These are phyloP conservation scores for Malus sylvestris DNA, from an alignment of 306 rosid genomes.

Conservation along the genomic window DNA sequence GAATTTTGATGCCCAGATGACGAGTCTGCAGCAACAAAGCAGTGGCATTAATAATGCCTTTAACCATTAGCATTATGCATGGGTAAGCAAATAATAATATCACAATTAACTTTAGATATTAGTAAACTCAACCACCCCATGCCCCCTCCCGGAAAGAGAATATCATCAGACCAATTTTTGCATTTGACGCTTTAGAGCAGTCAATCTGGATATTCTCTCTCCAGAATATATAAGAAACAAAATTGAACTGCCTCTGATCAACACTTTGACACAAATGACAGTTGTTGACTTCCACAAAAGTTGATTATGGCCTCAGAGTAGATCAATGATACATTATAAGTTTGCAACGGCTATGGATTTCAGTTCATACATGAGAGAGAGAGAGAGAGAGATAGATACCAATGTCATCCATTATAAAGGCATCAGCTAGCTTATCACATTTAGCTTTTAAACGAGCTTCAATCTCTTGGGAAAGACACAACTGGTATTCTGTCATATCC, in stretches of 20 bases:
- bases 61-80: neutral
- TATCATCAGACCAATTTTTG: neutral
- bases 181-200: neutral
- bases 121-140: neutral
- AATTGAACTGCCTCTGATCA: neutral
- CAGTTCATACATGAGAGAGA: neutral
- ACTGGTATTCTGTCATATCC: constrained; percentile 84
- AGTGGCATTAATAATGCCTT: neutral
- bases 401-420: constrained; percentile 69
- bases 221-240: neutral
- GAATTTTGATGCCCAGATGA: constrained; percentile 75
- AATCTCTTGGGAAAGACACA: constrained; percentile 75
- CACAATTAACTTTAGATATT: neutral
- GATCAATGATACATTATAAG: neutral
- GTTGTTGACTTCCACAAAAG: too few relatives aligned
- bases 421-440: constrained; percentile 70
- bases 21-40: constrained; percentile 44
- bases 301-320: neutral
- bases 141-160: neutral
- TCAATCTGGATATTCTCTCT: neutral
- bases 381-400: constrained; percentile 36
- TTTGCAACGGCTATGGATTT: neutral
- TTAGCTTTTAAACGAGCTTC: constrained; percentile 75
- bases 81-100: neutral
- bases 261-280: neutral